Percentiles rank a stretch among this genome's conserved stretches.
These are phyloP conservation scores for Diddensiella santjacobensis DNA, from an alignment of 805 yeast species.

Conservation along the genomic window DNA sequence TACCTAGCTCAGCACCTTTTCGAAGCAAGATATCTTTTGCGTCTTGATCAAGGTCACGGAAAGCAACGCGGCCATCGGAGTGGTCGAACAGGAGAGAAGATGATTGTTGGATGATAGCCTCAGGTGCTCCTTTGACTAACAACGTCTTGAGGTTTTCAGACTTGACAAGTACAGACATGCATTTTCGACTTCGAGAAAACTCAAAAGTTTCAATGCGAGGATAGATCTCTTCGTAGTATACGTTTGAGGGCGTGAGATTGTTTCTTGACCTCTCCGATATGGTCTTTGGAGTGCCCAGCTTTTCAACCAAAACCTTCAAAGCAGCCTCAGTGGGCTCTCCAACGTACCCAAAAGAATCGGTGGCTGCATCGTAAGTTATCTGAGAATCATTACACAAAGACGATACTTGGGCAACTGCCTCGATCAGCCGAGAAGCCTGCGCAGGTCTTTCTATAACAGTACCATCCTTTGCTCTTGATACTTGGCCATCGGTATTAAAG, in stretches of 20 bases:
- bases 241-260: slow-evolving; percentile 17
- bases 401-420: slow-evolving; percentile 37
- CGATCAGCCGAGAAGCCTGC: slow-evolving; percentile 12
- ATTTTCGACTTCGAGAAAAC: slow-evolving; percentile 47
- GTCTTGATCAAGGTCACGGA: neutral
- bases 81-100: slow-evolving; percentile 36
- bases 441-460: slow-evolving; percentile 21
- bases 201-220: slow-evolving; percentile 38
- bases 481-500: slow-evolving; percentile 30
- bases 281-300: slow-evolving; percentile 30
- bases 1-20: slow-evolving; percentile 40
- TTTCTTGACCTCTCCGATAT: neutral
- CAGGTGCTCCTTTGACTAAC: slow-evolving; percentile 56
- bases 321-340: slow-evolving; percentile 59
- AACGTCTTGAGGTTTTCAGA: slow-evolving; percentile 24
- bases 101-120: slow-evolving; percentile 44
- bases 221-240: slow-evolving; percentile 12
- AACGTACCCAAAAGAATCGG: slow-evolving; percentile 32
- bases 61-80: slow-evolving; percentile 30
- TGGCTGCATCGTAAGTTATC: slow-evolving; percentile 30
- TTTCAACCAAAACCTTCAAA: slow-evolving; percentile 41
- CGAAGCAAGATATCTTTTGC: slow-evolving; percentile 28
- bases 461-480: slow-evolving; percentile 24
- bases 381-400: slow-evolving; percentile 40
- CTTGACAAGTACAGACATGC: slow-evolving; percentile 48